These are phyloP conservation scores for Yamadazyma blattariae DNA, from an alignment of 1,139 yeast species.

Conservation along the genomic window DNA sequence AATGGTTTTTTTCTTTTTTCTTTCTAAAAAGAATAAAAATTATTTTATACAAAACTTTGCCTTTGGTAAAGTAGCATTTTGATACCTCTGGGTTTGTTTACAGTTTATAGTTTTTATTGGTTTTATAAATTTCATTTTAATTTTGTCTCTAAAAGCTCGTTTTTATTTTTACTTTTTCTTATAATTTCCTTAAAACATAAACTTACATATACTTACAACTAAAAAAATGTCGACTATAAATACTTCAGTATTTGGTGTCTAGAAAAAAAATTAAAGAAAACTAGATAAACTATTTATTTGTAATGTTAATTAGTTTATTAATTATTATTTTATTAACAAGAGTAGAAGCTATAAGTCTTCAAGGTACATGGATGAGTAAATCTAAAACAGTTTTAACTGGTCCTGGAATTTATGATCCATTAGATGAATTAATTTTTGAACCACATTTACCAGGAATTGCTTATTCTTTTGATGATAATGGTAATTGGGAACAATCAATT, in stretches of 20 bases:
- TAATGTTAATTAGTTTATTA: neutral
- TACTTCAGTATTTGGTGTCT: too few species aligned
- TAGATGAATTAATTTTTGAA: slow-evolving; percentile 26
- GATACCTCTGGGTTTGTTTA: slow-evolving; percentile 4
- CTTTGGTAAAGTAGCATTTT: neutral
- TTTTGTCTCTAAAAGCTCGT: neutral
- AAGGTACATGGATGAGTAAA: slow-evolving; percentile 30
- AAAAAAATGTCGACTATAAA: too few species aligned
- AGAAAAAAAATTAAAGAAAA: too few species aligned
- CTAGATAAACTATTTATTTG: too few species aligned
- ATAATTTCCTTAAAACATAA: neutral
- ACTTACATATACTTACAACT: neutral
- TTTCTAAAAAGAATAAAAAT: too few species aligned
- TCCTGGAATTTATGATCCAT: slow-evolving; percentile 26
- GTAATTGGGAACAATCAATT: slow-evolving; percentile 29
- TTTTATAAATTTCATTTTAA: neutral
- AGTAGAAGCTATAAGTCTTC: slow-evolving; percentile 4
- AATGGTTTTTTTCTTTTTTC: neutral
- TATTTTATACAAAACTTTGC: too few species aligned
- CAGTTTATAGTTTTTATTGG: slow-evolving; percentile 1
- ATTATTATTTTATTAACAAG: neutral
- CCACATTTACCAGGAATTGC: slow-evolving; percentile 31
- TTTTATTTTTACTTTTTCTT: slow-evolving; percentile 1
- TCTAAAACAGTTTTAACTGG: slow-evolving; percentile 28
- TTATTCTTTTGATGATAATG: slow-evolving; percentile 27